Conservation (phyloP, 768 basidiomycete species). For the Mycena maculata region DNA sequence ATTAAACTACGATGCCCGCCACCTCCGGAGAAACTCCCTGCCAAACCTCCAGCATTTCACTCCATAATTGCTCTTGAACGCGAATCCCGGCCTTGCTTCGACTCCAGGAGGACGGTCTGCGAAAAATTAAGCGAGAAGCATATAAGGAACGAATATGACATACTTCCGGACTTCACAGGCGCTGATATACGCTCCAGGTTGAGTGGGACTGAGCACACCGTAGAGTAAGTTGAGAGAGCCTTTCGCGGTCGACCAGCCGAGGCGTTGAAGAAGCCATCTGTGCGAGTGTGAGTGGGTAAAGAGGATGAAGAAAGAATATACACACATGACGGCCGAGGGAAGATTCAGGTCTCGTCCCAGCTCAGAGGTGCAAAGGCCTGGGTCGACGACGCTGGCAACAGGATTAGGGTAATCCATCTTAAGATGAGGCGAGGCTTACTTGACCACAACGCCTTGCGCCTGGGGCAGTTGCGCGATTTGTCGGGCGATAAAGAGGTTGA, state of each 20-base stretch:
- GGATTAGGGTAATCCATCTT: background rate
- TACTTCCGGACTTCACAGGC: background rate
- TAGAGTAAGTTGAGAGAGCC: conserved; percentile 21
- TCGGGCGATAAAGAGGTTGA: conserved; percentile 1
- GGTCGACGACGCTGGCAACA: conserved; percentile 9
- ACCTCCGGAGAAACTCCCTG: conserved; percentile 5
- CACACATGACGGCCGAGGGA: background rate
- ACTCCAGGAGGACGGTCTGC: conserved; percentile 10
- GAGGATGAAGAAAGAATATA: background rate
- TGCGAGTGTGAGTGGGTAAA: too few species aligned
- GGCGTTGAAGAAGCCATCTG: background rate
- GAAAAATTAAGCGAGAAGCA: background rate
- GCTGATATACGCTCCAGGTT: conserved; percentile 16
- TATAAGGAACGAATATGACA: background rate
- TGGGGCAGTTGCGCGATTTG: conserved; percentile 2
- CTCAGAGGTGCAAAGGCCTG: conserved; percentile 17
- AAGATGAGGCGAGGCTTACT: background rate
- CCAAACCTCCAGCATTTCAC: conserved; percentile 25
- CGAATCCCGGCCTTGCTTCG: conserved; percentile 6
- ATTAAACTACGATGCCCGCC: background rate
- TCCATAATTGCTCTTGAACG: conserved; percentile 20
- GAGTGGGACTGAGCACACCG: conserved; percentile 9
- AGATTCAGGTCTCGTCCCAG: background rate
- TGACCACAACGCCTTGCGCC: conserved; percentile 19
- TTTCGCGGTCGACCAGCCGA: conserved; percentile 15